Base-by-base conservation (phyloP, 805 yeast genomes). In the Wickerhamiella parazyma region DNA sequence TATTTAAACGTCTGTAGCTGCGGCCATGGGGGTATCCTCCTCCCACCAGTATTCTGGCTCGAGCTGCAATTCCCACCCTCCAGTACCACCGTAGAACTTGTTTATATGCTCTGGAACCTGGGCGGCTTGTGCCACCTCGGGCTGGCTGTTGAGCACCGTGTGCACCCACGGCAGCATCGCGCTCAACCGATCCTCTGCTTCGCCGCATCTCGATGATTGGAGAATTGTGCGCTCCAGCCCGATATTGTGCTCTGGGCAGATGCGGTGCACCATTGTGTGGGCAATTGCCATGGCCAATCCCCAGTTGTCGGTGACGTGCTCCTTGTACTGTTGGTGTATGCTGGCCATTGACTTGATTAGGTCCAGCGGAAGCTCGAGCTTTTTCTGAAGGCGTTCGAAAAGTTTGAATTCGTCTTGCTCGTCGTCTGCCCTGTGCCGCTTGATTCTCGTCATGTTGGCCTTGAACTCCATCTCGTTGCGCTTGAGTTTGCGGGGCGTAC, bases 111-210 rank as follows among this genome's bases (percentile, higher is more conserved):
- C 59, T 9, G 53, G 49, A 10, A 31, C 42, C 7, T 41, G 48
- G 11, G 61, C 47, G 12, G 59, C 46, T 17, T 49, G 36, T 29
- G 48, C 45, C 20, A 62, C 48, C 63, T 63, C 59, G 18, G 51
- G 48, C 45, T 61, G 65, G 39, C 62, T 63, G 4, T 54, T 55
- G n/a, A 57, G 52, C 28, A 62, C 59, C 36, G 49, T 49, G 28
- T 53, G 51, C 11, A 55, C 55, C 63, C 64, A 61, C 9, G 35
- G 38, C 14, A 55, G 41, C 66, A 65, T 61, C 43, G 59, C 64
- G 17, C 55, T 51, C 7, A 58, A 45, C 19, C 49, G 47, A 1
- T 43, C 54, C 5, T 36, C 17, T 1, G 44, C 41, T 2, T 33
- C 42, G 11, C 29, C 19, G 6, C 25, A 38, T 4, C 44, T 31